Percentiles rank a stretch among this genome's conserved stretches.
phyloP scores from a whole-genome alignment of 768 basidiomycete genomes.

The Lactarius tabidus region DNA sequence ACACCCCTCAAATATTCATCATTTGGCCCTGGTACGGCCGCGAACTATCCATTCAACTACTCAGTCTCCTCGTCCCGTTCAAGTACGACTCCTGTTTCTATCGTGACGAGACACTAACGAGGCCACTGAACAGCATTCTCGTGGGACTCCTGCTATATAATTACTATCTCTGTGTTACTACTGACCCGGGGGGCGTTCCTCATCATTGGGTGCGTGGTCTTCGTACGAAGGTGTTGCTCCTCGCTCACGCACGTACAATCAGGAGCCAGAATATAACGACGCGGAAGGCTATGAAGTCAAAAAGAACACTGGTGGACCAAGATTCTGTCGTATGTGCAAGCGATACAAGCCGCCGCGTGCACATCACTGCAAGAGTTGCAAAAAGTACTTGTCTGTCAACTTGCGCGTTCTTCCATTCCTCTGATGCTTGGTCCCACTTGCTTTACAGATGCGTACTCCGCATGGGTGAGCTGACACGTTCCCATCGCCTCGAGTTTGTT shows the following conservation, averaged over 20 bases:
- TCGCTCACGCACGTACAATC: slow-evolving; percentile 15
- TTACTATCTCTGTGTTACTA: slow-evolving; percentile 77
- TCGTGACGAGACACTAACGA: slow-evolving; percentile 14
- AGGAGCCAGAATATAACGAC: slow-evolving; percentile 71
- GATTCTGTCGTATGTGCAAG: slow-evolving; percentile 85
- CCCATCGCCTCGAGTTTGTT: background rate
- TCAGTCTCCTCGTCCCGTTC: slow-evolving; percentile 81
- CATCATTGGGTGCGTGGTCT: slow-evolving; percentile 58
- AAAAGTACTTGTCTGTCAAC: slow-evolving; percentile 47
- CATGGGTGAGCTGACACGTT: slow-evolving; percentile 58
- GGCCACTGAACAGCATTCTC: slow-evolving; percentile 49
- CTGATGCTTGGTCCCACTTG: background rate
- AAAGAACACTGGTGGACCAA: slow-evolving; percentile 73
- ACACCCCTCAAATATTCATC: slow-evolving; percentile 84
- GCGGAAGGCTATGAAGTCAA: slow-evolving; percentile 86
- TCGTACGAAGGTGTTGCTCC: background rate
- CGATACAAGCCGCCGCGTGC: slow-evolving; percentile 83
- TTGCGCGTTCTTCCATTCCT: background rate
- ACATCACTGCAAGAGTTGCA: slow-evolving; percentile 91
- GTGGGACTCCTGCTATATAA: slow-evolving; percentile 82
- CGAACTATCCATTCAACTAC: slow-evolving; percentile 65
- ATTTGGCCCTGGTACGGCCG: slow-evolving; percentile 92
- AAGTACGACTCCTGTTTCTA: slow-evolving; percentile 55
- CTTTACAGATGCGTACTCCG: slow-evolving; percentile 69
- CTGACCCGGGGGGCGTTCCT: slow-evolving; percentile 85